Evolutionary conservation across 2,329 filamentous ascomycete genomes (phyloP).

Genomic region (Phialophora macrospora): DNA sequence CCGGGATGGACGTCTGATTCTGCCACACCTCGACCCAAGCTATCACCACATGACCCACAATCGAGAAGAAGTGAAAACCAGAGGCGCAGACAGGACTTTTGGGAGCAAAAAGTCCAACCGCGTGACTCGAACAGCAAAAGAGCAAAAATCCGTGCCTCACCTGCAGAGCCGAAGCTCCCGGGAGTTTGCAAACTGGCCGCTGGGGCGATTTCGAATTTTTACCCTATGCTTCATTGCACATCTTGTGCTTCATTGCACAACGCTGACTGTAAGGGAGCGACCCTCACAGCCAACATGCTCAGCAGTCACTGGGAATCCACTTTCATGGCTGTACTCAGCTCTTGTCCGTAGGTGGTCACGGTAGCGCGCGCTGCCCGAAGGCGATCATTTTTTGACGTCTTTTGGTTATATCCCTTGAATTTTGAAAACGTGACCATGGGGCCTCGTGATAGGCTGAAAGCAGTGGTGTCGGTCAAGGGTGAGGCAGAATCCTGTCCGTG

Average conservation of each 20-base stretch:
- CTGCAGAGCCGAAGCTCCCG: slow-evolving; percentile 17
- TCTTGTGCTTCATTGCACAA: slow-evolving; percentile 6
- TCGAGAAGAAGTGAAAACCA: not conserved
- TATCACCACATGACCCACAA: not conserved
- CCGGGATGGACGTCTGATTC: not conserved
- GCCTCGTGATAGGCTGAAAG: not conserved
- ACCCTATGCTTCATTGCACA: slow-evolving; percentile 19
- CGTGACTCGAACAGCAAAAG: not conserved
- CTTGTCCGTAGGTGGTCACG: slow-evolving; percentile 15
- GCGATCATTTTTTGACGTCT: not conserved
- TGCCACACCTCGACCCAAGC: not conserved
- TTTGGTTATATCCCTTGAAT: slow-evolving; percentile 10
- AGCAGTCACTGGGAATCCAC: slow-evolving; percentile 21
- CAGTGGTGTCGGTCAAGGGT: not conserved
- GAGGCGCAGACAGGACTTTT: not conserved
- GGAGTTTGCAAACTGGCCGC: slow-evolving; percentile 19
- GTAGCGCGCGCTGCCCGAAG: not conserved
- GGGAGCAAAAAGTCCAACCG: not conserved
- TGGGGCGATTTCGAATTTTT: slow-evolving; percentile 15
- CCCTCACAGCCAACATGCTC: slow-evolving; percentile 13
- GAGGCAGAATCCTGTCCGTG: slow-evolving; percentile 8
- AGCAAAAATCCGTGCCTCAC: slow-evolving; percentile 21
- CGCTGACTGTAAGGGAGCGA: slow-evolving; percentile 10
- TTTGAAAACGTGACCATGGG: not conserved
- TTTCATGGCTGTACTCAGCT: slow-evolving; percentile 16